Evolutionary conservation across 2,329 filamentous ascomycete genomes (phyloP).

Genomic region (Aspergillus fischeri): DNA sequence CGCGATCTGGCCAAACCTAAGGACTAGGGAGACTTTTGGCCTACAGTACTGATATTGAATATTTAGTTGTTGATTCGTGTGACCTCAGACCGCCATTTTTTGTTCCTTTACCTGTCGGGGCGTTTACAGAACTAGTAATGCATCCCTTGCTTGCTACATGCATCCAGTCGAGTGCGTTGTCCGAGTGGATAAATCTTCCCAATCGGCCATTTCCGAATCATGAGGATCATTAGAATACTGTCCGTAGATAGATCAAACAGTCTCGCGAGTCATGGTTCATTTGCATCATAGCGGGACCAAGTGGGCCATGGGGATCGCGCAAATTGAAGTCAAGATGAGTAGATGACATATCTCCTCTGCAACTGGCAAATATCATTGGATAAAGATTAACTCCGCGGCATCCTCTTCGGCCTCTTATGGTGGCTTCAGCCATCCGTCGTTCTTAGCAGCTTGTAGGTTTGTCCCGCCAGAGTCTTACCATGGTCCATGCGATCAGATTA

Average conservation of each 20-base stretch:
- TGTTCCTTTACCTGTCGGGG: background rate
- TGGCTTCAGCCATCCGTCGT: background rate
- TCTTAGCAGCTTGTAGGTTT: background rate
- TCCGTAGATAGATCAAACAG: background rate
- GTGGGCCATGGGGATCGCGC: background rate
- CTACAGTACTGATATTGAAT: too few species aligned
- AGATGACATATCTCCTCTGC: background rate
- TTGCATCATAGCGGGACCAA: background rate
- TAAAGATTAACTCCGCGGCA: background rate
- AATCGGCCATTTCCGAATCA: background rate
- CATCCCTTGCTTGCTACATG: background rate
- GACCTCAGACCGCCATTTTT: background rate
- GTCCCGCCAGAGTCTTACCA: background rate
- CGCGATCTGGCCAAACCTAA: background rate
- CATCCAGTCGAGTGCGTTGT: background rate
- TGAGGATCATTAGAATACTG: too few species aligned
- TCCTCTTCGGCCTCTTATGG: background rate
- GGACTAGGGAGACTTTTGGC: too few species aligned
- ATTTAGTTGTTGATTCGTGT: background rate
- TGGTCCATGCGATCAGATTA: background rate
- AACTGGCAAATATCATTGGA: background rate
- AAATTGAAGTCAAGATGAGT: background rate
- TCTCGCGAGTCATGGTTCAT: background rate
- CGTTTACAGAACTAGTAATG: background rate
- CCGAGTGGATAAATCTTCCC: background rate